Conservation (phyloP, 345 rosid genomes). For the Aquilaria malaccensis region DNA sequence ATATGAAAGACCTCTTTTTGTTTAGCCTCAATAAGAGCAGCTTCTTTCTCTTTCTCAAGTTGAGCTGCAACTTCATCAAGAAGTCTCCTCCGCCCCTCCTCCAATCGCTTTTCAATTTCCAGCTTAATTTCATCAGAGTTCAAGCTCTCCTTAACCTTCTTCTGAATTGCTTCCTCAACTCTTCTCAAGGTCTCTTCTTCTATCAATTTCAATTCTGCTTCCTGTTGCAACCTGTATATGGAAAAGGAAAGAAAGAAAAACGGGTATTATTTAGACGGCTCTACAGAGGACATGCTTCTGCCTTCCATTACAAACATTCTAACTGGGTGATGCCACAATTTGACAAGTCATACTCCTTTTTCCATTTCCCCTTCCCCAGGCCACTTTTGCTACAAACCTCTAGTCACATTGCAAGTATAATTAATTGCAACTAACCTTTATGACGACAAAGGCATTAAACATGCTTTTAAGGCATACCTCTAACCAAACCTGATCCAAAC, state of each 20-base stretch:
- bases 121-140: conserved; percentile 55
- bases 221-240: conserved; percentile 76
- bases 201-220: conserved; percentile 80
- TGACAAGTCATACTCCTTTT: conserved; percentile 16
- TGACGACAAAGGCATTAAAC: conserved; percentile 45
- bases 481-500: conserved; percentile 83
- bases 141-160: conserved; percentile 75
- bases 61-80: conserved; percentile 64
- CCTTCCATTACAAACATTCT: conserved; percentile 26
- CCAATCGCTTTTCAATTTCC: conserved; percentile 61
- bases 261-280: conserved; percentile 23
- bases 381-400: conserved; percentile 13
- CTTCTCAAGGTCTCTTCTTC: conserved; percentile 92
- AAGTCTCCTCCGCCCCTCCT: conserved; percentile 72
- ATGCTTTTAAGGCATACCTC: conserved; percentile 76
- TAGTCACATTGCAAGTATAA: conserved; percentile 19
- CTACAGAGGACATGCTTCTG: conserved; percentile 8
- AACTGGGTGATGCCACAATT: conserved; percentile 25
- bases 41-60: conserved; percentile 84
- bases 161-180: conserved; percentile 71
- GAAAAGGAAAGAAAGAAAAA: conserved; percentile 24
- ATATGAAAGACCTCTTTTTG: conserved; percentile 47
- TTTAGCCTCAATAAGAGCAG: conserved; percentile 55
- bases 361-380: conserved; percentile 1
- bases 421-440: conserved; percentile 59